These are phyloP conservation scores for Rhipidocladum racemiflorum DNA, from an alignment of 176 grass and related monocot genomes.

Conservation along the genomic window DNA sequence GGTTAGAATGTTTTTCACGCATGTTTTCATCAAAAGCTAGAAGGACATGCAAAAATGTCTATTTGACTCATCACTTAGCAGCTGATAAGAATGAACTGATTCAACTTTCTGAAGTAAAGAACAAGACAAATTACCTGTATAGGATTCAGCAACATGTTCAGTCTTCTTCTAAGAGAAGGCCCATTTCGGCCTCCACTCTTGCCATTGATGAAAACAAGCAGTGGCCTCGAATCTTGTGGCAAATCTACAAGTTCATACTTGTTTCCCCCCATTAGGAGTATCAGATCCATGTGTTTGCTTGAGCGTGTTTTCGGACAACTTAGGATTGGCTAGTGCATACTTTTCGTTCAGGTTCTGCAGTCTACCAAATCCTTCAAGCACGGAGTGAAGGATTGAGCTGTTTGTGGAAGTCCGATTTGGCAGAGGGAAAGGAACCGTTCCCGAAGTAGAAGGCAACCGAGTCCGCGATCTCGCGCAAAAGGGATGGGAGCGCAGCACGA, in stretches of 20 bases:
- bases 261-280: slow-evolving; percentile 27
- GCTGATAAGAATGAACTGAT: not conserved
- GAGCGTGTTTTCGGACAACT: slow-evolving; percentile 30
- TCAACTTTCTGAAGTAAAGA: not conserved
- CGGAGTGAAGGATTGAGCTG: slow-evolving; percentile 35
- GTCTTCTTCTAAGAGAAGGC: slow-evolving; percentile 77
- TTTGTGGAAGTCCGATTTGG: not conserved
- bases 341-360: slow-evolving; percentile 49
- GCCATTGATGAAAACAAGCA: slow-evolving; percentile 92
- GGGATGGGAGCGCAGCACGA: too few relatives aligned
- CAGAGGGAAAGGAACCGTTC: too few relatives aligned
- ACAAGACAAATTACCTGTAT: slow-evolving; percentile 62
- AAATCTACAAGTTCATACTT: slow-evolving; percentile 68
- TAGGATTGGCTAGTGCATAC: slow-evolving; percentile 36
- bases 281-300: slow-evolving; percentile 35
- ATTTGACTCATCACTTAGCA: not conserved
- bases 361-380: slow-evolving; percentile 47
- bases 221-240: slow-evolving; percentile 62
- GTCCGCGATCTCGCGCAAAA: too few relatives aligned
- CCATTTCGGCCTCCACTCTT: slow-evolving; percentile 83
- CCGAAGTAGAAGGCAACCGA: too few relatives aligned
- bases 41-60: not conserved
- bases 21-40: not conserved
- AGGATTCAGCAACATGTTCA: slow-evolving; percentile 84
- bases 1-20: not conserved